Percentiles rank a stretch among this genome's conserved stretches.
These are phyloP conservation scores for Astragalus membranaceus DNA, from an alignment of 306 rosid species.

Conservation along the genomic window DNA sequence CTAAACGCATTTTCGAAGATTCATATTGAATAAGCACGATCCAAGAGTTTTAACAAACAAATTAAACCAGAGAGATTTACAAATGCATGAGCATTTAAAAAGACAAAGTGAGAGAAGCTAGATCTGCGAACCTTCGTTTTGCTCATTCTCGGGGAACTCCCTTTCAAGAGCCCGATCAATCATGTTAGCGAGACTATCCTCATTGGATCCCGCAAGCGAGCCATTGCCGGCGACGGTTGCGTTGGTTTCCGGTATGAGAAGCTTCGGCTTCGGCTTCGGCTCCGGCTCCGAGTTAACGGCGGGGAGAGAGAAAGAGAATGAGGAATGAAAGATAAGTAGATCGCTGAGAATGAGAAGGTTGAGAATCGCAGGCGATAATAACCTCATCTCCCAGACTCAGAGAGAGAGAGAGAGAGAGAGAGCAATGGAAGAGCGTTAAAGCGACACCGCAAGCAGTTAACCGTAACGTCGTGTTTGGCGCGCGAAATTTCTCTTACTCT, in stretches of 20 bases:
- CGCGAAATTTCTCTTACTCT: conserved; percentile 1
- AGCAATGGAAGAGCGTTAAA: neutral
- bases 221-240: conserved; percentile 44
- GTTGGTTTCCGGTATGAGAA: conserved; percentile 36
- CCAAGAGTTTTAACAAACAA: neutral
- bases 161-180: conserved; percentile 89
- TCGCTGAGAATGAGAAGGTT: conserved; percentile 27
- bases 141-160: conserved; percentile 86
- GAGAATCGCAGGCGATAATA: conserved; percentile 34
- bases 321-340: conserved; percentile 34
- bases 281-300: no score
- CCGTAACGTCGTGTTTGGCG: conserved; percentile 30
- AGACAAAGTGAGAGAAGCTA: conserved; percentile 2
- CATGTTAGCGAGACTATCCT: conserved; percentile 71
- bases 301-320: conserved; percentile 36
- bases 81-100: conserved; percentile 17
- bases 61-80: neutral
- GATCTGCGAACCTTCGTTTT: conserved; percentile 67
- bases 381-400: conserved; percentile 52
- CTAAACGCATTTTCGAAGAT: conserved; percentile 21
- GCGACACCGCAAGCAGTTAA: conserved; percentile 24
- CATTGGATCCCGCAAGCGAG: conserved; percentile 56
- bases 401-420: conserved; percentile 11
- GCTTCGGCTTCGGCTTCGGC: conserved; percentile 22
- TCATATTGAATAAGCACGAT: conserved; percentile 2